phyloP scores from a whole-genome alignment of 495 filamentous ascomycete species.

The Lepraria neglecta region DNA sequence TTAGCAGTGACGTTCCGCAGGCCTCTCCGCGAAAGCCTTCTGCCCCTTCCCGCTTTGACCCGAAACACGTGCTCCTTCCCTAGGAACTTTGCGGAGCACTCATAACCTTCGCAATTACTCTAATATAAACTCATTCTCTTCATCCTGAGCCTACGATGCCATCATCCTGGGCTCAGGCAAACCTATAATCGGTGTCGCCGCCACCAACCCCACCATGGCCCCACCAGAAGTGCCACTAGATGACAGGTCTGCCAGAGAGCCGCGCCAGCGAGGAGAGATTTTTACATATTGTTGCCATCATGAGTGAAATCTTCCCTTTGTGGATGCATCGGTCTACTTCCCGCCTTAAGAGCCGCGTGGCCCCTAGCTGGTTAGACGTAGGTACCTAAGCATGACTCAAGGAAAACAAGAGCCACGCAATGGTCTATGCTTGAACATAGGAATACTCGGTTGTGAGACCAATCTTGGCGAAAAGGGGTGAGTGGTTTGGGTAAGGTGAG shows the following conservation, averaged over 20 bases:
- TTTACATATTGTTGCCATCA: neutral
- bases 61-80: slow-evolving; percentile 14
- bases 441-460: no score
- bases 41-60: slow-evolving; percentile 16
- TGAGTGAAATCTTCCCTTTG: no score
- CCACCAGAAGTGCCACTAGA: neutral
- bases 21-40: neutral
- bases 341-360: no score
- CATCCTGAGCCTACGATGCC: neutral
- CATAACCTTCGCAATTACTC: neutral
- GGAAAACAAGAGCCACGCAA: no score
- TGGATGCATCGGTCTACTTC: no score
- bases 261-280: neutral
- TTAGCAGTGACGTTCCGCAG: slow-evolving; percentile 12
- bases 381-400: no score
- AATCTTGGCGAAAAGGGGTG: no score
- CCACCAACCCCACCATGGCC: neutral
- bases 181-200: neutral
- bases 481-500: no score
- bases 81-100: slow-evolving; percentile 11
- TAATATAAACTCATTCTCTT: neutral
- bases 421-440: no score
- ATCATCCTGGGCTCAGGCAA: neutral
- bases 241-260: neutral
- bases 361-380: no score